These are phyloP conservation scores for Pezicula radicicola DNA, from an alignment of 2,329 filamentous ascomycete genomes.

Conservation along the genomic window DNA sequence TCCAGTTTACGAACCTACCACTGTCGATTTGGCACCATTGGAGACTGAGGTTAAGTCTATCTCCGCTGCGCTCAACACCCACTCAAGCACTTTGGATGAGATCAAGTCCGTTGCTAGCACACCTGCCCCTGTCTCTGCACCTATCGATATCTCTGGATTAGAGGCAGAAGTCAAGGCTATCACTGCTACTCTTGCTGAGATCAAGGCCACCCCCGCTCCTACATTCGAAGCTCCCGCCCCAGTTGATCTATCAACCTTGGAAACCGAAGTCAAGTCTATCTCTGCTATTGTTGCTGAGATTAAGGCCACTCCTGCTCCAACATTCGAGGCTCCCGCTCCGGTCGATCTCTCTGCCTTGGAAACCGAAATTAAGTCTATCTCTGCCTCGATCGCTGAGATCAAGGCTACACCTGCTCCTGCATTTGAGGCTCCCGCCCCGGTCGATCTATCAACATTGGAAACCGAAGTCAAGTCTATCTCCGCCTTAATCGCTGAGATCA, in stretches of 20 bases:
- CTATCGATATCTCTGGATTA: slow-evolving; percentile 14
- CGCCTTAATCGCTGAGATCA: slow-evolving; percentile 14
- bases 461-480: slow-evolving; percentile 8
- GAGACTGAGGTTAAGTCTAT: slow-evolving; percentile 10
- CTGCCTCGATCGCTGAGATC: slow-evolving; percentile 6
- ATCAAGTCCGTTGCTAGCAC: slow-evolving; percentile 15
- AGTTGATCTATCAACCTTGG: slow-evolving; percentile 12
- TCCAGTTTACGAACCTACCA: neutral
- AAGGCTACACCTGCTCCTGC: slow-evolving; percentile 13
- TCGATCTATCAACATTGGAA: slow-evolving; percentile 15
- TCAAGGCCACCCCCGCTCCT: slow-evolving; percentile 3
- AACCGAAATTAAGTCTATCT: slow-evolving; percentile 4
- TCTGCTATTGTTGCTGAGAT: slow-evolving; percentile 6
- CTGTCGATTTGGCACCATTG: neutral
- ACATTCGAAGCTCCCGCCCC: neutral
- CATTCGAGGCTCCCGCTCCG: neutral
- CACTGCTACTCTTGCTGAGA: slow-evolving; percentile 10
- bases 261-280: slow-evolving; percentile 10
- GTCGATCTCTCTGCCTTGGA: slow-evolving; percentile 13
- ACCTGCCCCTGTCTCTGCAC: slow-evolving; percentile 13
- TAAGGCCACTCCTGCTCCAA: neutral
- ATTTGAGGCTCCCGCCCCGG: slow-evolving; percentile 4
- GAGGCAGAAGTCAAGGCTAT: slow-evolving; percentile 11
- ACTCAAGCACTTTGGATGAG: slow-evolving; percentile 11
- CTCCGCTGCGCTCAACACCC: slow-evolving; percentile 6